Evolutionary conservation across 306 rosid genomes (phyloP).

Genomic region (Quercus suber): DNA sequence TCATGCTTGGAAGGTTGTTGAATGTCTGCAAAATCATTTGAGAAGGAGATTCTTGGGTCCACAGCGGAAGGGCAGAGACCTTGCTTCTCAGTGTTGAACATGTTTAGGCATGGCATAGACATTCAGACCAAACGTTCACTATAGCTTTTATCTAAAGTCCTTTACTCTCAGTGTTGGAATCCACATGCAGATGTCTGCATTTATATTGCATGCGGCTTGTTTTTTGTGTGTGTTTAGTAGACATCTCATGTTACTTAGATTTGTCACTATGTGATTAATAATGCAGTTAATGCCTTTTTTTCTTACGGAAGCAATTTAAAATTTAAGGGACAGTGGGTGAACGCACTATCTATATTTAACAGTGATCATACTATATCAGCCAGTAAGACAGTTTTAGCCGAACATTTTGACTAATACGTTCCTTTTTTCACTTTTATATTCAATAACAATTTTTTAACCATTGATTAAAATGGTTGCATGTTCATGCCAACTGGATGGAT

Average conservation of each 20-base stretch:
- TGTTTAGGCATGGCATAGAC: slow-evolving; percentile 37
- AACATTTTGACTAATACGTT: slow-evolving; percentile 40
- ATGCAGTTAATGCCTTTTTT: slow-evolving; percentile 41
- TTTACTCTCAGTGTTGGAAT: slow-evolving; percentile 47
- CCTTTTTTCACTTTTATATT: slow-evolving; percentile 12
- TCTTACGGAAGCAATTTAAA: slow-evolving; percentile 7
- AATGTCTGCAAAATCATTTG: slow-evolving; percentile 79
- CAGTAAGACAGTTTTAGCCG: slow-evolving; percentile 38
- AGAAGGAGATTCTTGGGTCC: slow-evolving; percentile 98
- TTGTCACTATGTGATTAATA: slow-evolving; percentile 67
- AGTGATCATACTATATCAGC: slow-evolving; percentile 17
- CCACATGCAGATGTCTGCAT: slow-evolving; percentile 64
- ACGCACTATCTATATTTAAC: slow-evolving; percentile 13
- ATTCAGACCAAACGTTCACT: slow-evolving; percentile 27
- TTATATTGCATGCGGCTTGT: slow-evolving; percentile 40
- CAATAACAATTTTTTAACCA: not conserved
- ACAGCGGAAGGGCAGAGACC: slow-evolving; percentile 28
- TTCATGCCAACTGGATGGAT: slow-evolving; percentile 14
- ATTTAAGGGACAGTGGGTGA: not conserved
- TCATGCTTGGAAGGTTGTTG: slow-evolving; percentile 61
- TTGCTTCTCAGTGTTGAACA: slow-evolving; percentile 43
- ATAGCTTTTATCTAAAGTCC: not conserved
- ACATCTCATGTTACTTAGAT: slow-evolving; percentile 74
- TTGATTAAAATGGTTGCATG: not conserved
- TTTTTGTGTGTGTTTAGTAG: slow-evolving; percentile 44